Base-by-base conservation (phyloP, 116 monocot genomes). In the Posidonia oceanica region DNA sequence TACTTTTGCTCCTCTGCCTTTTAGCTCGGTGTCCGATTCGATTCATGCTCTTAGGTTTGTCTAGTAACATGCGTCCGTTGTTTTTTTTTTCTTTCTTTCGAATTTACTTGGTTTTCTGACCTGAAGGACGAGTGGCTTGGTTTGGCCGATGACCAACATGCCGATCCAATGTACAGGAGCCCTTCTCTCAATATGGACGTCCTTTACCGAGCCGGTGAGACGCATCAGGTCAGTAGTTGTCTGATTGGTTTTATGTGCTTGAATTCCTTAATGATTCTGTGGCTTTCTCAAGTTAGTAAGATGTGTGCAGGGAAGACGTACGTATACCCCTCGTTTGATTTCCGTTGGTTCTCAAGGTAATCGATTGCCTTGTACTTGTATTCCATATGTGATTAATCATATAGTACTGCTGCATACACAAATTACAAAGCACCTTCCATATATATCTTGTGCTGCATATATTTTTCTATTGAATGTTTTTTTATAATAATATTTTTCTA, bases 81-180 rank as follows among this genome's bases (percentile, higher is more conserved):
- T n/a, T n/a, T n/a, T n/a, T n/a, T n/a, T n/a, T n/a, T n/a, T n/a
- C n/a, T n/a, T n/a, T n/a, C n/a, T n/a, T 23, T 17, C 4, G 22
- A 14, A 36, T 67, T 52, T 48, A 41, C 17, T 48, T 67, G 67
- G 3, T 17, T 52, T 67, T 41, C 5, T 22, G 14, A 14, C 14
- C 68, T 79, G 56, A 77, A 96, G 96, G 97, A 97, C 87, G 97
- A 97, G 74, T 77, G 91, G 71, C 81, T 92, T 71, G 89, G 97
- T 39, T 75, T 96, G 73, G 80, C 83, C 23, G 91, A 91, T 22
- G 87, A 85, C 7, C 80, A 70, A 37, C 52, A 79, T 71, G 87
- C 79, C 66, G 92, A 97, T 74, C 72, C 86, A n/a, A 39, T 92
- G 52, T 96, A 74, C 63, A 88, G 63, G 79, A 81, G 12, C 76